Percentiles rank a stretch among this genome's conserved stretches.
These are phyloP conservation scores for Zalaria obscura DNA, from an alignment of 2,329 filamentous ascomycete species.

Conservation along the genomic window DNA sequence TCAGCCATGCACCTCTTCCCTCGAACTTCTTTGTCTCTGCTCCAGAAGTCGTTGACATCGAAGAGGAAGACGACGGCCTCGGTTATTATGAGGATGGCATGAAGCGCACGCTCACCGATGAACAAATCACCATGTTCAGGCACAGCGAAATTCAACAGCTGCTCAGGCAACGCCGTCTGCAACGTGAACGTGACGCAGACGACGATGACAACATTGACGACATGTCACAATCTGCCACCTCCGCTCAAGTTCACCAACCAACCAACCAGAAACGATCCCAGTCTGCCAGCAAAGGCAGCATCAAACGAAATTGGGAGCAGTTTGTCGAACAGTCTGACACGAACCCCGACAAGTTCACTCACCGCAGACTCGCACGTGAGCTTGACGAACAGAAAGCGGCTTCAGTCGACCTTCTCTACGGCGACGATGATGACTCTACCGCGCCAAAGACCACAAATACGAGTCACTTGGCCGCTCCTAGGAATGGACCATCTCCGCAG, in stretches of 20 bases:
- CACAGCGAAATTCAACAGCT: constrained; percentile 73
- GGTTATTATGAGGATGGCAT: constrained; percentile 79
- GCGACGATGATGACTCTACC: constrained; percentile 1
- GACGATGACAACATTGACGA: not conserved
- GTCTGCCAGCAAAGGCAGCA: not conserved
- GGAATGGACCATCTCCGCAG: too few relatives aligned
- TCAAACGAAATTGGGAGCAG: constrained; percentile 21
- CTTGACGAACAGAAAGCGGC: constrained; percentile 26
- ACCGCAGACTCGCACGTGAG: constrained; percentile 29
- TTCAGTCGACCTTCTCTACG: constrained; percentile 33
- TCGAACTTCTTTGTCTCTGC: constrained; percentile 9
- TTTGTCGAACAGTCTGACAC: constrained; percentile 21
- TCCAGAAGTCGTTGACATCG: constrained; percentile 17
- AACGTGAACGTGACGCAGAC: constrained; percentile 3
- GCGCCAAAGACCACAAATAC: not conserved
- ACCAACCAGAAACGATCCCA: not conserved
- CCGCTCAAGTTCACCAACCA: not conserved
- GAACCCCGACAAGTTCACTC: constrained; percentile 24
- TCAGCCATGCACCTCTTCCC: constrained; percentile 17
- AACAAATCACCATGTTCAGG: constrained; percentile 79
- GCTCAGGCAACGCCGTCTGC: constrained; percentile 20
- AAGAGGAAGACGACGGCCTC: constrained; percentile 51
- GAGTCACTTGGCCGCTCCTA: not conserved
- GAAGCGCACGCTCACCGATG: constrained; percentile 80
- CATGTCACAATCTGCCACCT: constrained; percentile 1